phyloP scores from a whole-genome alignment of 1,139 yeast genomes.

The Yamadazyma diddensiae region DNA sequence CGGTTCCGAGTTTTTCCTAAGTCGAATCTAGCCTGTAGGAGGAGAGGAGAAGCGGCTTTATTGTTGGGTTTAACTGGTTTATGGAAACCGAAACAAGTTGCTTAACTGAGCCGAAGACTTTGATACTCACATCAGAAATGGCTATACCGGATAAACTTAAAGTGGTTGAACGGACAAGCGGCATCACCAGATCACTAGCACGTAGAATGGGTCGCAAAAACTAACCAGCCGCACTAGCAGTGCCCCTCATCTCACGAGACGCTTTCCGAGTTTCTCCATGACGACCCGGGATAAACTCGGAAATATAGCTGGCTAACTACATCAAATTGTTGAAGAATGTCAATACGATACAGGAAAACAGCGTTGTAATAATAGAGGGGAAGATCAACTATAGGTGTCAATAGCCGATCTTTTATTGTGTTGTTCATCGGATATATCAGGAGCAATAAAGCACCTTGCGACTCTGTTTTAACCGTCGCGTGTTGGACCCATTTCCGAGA shows the following conservation, averaged over 20 bases:
- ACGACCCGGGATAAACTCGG: background rate
- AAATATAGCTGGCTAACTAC: background rate
- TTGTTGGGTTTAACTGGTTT: background rate
- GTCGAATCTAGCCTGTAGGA: background rate
- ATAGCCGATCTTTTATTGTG: background rate
- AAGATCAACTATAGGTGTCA: background rate
- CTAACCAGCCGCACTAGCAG: slow-evolving; percentile 1
- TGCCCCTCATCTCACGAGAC: slow-evolving; percentile 1
- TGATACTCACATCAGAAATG: no score
- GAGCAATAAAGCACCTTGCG: no score
- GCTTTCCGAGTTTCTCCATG: slow-evolving; percentile 1
- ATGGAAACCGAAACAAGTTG: no score
- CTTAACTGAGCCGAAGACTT: no score
- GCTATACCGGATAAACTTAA: no score
- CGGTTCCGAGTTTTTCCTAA: slow-evolving; percentile 5
- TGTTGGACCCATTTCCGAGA: background rate
- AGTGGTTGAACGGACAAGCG: slow-evolving; percentile 4
- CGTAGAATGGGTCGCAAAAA: background rate
- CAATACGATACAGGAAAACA: background rate
- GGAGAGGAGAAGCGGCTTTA: background rate
- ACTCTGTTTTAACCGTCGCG: no score
- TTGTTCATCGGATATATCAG: no score
- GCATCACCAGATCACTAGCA: slow-evolving; percentile 1
- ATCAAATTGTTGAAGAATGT: no score
- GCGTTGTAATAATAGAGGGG: background rate